These are phyloP conservation scores for Chaetomiaceae sp. DNA, from an alignment of 2,329 filamentous ascomycete species.

Conservation along the genomic window DNA sequence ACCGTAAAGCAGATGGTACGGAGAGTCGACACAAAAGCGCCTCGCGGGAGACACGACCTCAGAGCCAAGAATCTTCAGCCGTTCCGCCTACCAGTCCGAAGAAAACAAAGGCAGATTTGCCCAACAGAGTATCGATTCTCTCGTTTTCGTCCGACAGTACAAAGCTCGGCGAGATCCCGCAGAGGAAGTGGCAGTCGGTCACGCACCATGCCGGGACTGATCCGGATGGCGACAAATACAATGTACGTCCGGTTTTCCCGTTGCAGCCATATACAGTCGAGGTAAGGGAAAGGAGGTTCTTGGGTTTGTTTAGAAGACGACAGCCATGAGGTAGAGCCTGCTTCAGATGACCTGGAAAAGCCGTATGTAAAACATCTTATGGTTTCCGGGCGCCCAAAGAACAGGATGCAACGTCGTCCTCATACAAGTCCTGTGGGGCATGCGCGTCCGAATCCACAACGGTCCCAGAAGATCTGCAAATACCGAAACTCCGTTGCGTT, in stretches of 20 bases:
- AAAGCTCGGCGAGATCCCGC: constrained; percentile 31
- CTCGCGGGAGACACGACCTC: not conserved
- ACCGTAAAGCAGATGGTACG: not conserved
- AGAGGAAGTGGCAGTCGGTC: constrained; percentile 24
- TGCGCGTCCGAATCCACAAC: no score
- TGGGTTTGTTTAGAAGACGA: constrained; percentile 24
- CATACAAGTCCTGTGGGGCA: no score
- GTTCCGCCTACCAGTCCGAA: not conserved
- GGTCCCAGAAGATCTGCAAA: no score
- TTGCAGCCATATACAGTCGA: constrained; percentile 27
- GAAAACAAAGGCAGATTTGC: not conserved
- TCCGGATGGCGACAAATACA: constrained; percentile 24
- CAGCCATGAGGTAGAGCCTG: not conserved
- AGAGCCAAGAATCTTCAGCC: not conserved
- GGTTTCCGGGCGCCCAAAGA: no score
- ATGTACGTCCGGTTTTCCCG: constrained; percentile 29
- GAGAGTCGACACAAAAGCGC: constrained; percentile 1
- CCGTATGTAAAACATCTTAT: not conserved
- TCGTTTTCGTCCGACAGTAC: constrained; percentile 31
- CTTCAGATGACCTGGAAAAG: not conserved
- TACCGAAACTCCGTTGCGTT: no score
- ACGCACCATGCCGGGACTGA: constrained; percentile 10
- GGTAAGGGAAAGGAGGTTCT: constrained; percentile 25
- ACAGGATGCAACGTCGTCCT: no score
- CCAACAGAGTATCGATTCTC: constrained; percentile 27